Base-by-base conservation (phyloP, 2,329 filamentous ascomycete species). In the Trichophyton equinum region DNA sequence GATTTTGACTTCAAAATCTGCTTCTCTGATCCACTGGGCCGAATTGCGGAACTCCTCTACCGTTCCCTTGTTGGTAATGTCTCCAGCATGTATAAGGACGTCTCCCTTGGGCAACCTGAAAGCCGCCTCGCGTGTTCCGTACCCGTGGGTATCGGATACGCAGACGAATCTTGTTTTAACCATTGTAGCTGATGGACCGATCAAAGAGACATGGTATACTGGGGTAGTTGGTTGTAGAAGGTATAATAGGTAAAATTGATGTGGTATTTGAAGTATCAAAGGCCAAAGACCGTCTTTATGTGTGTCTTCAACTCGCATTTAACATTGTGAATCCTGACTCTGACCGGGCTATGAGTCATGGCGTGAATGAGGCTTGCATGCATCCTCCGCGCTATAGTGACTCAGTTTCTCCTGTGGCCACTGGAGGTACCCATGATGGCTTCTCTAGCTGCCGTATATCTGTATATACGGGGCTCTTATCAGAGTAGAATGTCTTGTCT, bases 61-160 rank as follows among this genome's bases (percentile, higher is more conserved):
- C 58, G 75, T 79, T 18, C 82, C 82, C 64, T 79, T 78, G 65
- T 82, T 83, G 47, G 81, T 82, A 58, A 84, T 69, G 63, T 84
- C 81, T 5, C 81, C 81, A 2, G 81, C 82, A 66, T 84, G 82
- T 49, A 84, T 81, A 44, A 85, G 71, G 13, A 84, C 74, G 67
- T 84, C 82, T 55, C 82, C 82, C 11, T 74, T 71, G 3, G 82
- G 81, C 11, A 83, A 72, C 62, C 77, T 79, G 65, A 76, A 79
- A n/a, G 71, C 73, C 55, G 73, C 77, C 63, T 77, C 72, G 11
- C 69, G 69, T 13, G 81, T 80, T 3, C 75, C 75, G 60, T 79
- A 77, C 61, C 77, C 79, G 67, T 84, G 80, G 18, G 81, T 84
- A 68, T 84, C 82, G 2, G 81, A 83, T 61, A 84, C 75, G 70